phyloP scores from a whole-genome alignment of 2,329 filamentous ascomycete species.

The Alternaria conjuncta region DNA sequence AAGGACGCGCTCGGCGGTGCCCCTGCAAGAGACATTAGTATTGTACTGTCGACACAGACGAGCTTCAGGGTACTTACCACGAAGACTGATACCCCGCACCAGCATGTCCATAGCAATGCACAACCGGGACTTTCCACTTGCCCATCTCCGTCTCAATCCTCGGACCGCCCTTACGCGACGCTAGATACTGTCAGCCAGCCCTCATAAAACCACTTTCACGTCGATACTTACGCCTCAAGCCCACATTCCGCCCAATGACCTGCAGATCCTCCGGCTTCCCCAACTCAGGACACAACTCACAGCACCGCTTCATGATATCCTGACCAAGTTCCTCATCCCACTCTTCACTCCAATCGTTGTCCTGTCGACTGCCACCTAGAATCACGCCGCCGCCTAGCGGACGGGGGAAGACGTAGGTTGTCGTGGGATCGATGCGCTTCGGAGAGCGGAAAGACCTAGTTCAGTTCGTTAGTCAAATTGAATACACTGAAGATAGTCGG shows the following conservation, averaged over 20 bases:
- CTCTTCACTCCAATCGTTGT: slow-evolving; percentile 78
- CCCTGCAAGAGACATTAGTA: slow-evolving; percentile 33
- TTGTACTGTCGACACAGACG: background rate
- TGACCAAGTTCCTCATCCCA: slow-evolving; percentile 77
- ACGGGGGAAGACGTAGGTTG: slow-evolving; percentile 55
- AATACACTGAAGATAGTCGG: background rate
- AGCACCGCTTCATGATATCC: slow-evolving; percentile 81
- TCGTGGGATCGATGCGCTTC: slow-evolving; percentile 50
- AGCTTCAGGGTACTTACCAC: slow-evolving; percentile 32
- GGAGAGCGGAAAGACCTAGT: slow-evolving; percentile 49
- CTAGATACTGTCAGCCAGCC: slow-evolving; percentile 14
- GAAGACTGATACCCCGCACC: slow-evolving; percentile 73
- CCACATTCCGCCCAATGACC: slow-evolving; percentile 81
- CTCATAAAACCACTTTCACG: background rate
- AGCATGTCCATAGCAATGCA: slow-evolving; percentile 82
- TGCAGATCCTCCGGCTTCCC: slow-evolving; percentile 73
- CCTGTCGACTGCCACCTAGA: slow-evolving; percentile 82
- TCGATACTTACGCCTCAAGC: slow-evolving; percentile 65
- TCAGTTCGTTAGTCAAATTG: background rate
- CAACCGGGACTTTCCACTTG: slow-evolving; percentile 60
- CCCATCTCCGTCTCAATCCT: slow-evolving; percentile 73
- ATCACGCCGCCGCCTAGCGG: slow-evolving; percentile 76
- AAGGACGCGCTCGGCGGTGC: slow-evolving; percentile 50
- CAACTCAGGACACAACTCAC: slow-evolving; percentile 70
- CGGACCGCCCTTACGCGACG: slow-evolving; percentile 74